Conservation (phyloP, 495 filamentous ascomycete species). For the Massariosphaeria phaeospora region DNA sequence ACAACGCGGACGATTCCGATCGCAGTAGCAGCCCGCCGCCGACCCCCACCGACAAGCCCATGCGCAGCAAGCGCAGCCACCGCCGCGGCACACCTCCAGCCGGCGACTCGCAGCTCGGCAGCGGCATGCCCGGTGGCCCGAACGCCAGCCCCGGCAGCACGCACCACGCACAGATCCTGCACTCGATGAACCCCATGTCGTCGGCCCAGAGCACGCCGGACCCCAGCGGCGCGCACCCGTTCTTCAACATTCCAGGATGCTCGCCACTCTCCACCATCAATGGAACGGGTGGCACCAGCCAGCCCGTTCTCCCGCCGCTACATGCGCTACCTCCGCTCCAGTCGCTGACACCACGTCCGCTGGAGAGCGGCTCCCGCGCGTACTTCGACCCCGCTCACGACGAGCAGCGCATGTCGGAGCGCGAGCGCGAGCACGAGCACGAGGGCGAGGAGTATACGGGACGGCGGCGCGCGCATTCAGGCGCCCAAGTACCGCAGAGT, state of each 20-base stretch:
- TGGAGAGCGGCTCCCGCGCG: background rate
- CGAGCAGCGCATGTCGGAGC: conserved; percentile 13
- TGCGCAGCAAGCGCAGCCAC: conserved; percentile 77
- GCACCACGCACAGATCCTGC: conserved; percentile 14
- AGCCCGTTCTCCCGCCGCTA: conserved; percentile 13
- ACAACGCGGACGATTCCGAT: conserved; percentile 69
- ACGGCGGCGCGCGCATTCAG: conserved; percentile 24
- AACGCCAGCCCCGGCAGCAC: conserved; percentile 15
- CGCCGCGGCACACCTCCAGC: conserved; percentile 30
- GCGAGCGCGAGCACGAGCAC: too few relatives aligned
- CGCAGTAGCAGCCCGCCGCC: conserved; percentile 67
- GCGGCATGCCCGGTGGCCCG: conserved; percentile 7
- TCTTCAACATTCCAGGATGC: conserved; percentile 19
- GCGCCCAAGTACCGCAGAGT: conserved; percentile 14
- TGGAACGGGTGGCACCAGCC: conserved; percentile 22
- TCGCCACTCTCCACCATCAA: conserved; percentile 24
- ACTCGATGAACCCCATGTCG: conserved; percentile 26
- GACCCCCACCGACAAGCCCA: conserved; percentile 66
- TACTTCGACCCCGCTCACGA: conserved; percentile 27
- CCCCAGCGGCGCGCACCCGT: conserved; percentile 17
- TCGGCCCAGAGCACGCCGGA: conserved; percentile 31
- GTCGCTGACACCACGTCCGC: conserved; percentile 8
- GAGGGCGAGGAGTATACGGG: conserved; percentile 18
- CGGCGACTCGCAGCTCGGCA: conserved; percentile 1
- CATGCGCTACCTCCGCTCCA: conserved; percentile 25